Evolutionary conservation across 1,284 basidiomycete species (phyloP).

Genomic region (Ceratobasidium sp.): DNA sequence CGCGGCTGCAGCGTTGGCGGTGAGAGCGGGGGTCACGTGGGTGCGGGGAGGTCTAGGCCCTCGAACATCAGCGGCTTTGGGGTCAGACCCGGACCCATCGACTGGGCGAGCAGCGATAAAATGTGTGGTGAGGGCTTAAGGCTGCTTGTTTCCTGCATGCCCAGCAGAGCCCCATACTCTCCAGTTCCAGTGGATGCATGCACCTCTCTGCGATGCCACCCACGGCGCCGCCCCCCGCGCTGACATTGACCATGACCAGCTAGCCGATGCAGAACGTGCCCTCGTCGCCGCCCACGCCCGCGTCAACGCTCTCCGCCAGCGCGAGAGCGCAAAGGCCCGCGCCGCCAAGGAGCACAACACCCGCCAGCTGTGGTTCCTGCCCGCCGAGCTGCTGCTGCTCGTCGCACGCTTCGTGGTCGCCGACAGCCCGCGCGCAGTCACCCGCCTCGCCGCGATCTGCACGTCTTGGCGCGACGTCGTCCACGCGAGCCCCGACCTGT

Average conservation of each 20-base stretch:
- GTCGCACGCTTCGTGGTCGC: conserved; percentile 31
- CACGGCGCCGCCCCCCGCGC: conserved; percentile 1
- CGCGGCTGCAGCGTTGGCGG: not conserved
- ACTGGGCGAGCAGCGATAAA: conserved; percentile 7
- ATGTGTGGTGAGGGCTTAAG: conserved; percentile 3
- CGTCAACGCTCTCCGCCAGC: not conserved
- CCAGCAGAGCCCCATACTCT: not conserved
- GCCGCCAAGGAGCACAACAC: conserved; percentile 20
- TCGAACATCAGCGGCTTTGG: conserved; percentile 14
- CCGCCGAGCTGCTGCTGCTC: conserved; percentile 22
- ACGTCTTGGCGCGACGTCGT: conserved; percentile 33
- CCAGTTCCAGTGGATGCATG: conserved; percentile 14
- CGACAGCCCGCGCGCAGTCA: conserved; percentile 21
- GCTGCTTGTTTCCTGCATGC: conserved; percentile 19
- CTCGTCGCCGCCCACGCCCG: conserved; percentile 17
- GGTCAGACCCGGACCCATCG: not conserved
- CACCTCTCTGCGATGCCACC: not conserved
- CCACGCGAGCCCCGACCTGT: conserved; percentile 32
- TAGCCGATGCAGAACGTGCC: conserved; percentile 18
- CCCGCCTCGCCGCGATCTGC: conserved; percentile 25
- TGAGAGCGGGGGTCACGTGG: not conserved
- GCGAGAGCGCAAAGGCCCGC: conserved; percentile 12
- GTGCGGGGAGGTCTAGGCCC: conserved; percentile 25
- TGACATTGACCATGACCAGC: conserved; percentile 9
- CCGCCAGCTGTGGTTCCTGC: conserved; percentile 12